phyloP scores from a whole-genome alignment of 345 rosid species.

The Gossypium bickii region DNA sequence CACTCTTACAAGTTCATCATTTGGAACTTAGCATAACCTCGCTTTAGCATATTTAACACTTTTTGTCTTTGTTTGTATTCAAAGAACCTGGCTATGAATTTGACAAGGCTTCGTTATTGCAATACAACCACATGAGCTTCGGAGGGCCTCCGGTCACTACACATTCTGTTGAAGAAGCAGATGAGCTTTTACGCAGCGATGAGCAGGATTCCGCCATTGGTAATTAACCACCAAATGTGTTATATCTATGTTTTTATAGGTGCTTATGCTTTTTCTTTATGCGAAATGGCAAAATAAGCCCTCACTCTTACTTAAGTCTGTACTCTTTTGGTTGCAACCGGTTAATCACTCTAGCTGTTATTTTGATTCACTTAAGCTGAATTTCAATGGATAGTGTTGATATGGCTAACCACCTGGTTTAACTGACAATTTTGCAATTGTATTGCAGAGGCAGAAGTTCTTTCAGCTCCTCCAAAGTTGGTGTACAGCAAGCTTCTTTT shows the following conservation, averaged over 20 bases:
- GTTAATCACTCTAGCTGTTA: neutral
- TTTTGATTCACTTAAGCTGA: neutral
- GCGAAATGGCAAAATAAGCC: neutral
- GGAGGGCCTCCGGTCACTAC: slow-evolving; percentile 89
- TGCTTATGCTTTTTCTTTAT: neutral
- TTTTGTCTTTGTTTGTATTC: neutral
- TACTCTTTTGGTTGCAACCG: neutral
- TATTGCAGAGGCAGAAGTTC: slow-evolving; percentile 90
- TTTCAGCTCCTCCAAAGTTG: slow-evolving; percentile 95
- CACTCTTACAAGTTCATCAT: neutral
- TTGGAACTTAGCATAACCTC: neutral
- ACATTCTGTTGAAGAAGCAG: slow-evolving; percentile 76
- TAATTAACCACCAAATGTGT: slow-evolving; percentile 21
- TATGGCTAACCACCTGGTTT: neutral
- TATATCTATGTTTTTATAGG: neutral
- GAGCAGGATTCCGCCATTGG: slow-evolving; percentile 77
- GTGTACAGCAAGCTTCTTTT: slow-evolving; percentile 89
- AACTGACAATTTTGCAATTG: neutral
- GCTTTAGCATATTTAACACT: neutral
- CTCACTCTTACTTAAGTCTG: neutral
- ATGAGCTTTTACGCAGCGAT: slow-evolving; percentile 51
- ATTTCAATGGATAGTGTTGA: neutral
- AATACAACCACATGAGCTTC: slow-evolving; percentile 91
- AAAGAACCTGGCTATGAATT: slow-evolving; percentile 54
- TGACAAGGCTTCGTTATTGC: slow-evolving; percentile 58